A percentile compares a stretch with the other conserved stretches of the same genome.
Conservation (phyloP, 805 yeast genomes). For the Kazachstania bromeliacearum region DNA sequence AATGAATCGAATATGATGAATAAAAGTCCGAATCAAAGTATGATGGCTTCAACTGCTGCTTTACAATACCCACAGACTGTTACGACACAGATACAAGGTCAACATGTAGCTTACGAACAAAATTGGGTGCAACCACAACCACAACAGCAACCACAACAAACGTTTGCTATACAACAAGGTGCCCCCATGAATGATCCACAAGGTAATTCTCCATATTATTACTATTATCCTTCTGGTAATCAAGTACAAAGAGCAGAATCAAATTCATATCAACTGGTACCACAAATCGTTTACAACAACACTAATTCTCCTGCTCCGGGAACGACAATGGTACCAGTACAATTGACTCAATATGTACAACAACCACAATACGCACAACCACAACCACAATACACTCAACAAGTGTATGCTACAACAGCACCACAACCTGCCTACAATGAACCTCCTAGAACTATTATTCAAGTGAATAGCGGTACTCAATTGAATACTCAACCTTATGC, state of each 20-base stretch:
- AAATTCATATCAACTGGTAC: neutral
- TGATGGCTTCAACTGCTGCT: neutral
- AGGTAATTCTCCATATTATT: neutral
- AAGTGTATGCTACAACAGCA: no score
- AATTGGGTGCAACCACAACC: conserved; percentile 2
- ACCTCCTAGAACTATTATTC: no score
- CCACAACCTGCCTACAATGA: no score
- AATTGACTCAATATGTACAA: neutral
- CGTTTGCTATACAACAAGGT: neutral
- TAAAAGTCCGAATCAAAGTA: neutral
- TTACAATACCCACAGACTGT: conserved; percentile 4
- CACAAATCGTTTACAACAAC: neutral
- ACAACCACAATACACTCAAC: neutral
- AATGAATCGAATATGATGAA: neutral
- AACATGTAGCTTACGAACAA: neutral
- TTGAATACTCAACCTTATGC: no score
- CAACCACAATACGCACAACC: neutral
- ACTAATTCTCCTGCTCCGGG: no score
- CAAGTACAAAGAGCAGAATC: neutral
- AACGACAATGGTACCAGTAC: neutral
- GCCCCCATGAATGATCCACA: neutral
- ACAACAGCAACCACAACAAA: conserved; percentile 2
- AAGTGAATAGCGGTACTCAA: no score
- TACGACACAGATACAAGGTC: neutral
- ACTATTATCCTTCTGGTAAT: neutral